phyloP scores from a whole-genome alignment of 1,284 basidiomycete genomes.

The Neonothopanus nambi region DNA sequence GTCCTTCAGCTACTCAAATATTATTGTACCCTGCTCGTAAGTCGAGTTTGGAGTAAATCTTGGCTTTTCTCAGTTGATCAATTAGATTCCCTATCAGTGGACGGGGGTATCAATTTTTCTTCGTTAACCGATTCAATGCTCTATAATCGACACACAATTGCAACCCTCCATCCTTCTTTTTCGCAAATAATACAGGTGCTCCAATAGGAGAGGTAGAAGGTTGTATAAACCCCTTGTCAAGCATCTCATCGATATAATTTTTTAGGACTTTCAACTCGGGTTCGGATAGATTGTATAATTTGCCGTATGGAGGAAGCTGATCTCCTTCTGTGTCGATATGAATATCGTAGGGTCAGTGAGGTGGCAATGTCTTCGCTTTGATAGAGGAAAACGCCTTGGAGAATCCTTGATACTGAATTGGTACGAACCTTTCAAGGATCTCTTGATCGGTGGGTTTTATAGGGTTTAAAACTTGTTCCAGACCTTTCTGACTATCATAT shows the following conservation, averaged over 20 bases:
- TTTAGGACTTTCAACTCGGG: slow-evolving; percentile 2
- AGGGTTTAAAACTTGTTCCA: too few species aligned
- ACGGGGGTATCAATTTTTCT: background rate
- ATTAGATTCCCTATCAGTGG: background rate
- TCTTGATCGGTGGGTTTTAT: too few species aligned
- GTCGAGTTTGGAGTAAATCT: too few species aligned
- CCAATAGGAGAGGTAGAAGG: too few species aligned
- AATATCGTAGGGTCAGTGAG: slow-evolving; percentile 1
- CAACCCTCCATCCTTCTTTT: too few species aligned
- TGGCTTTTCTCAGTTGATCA: background rate
- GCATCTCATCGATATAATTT: slow-evolving; percentile 3
- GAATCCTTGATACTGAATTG: background rate
- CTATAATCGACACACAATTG: slow-evolving; percentile 3
- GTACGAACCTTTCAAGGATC: too few species aligned
- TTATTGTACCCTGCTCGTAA: slow-evolving; percentile 5
- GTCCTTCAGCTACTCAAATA: background rate
- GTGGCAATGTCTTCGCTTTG: background rate
- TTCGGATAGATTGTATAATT: slow-evolving; percentile 7
- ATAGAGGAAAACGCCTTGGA: background rate
- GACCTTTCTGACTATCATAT: too few species aligned
- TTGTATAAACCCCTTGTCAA: too few species aligned
- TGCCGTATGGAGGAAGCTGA: background rate
- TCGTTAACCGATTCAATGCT: background rate
- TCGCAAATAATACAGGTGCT: too few species aligned
- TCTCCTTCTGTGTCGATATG: too few species aligned